Evolutionary conservation across 179 eudicot genomes (phyloP).

Genomic region (Beta macrorhiza): DNA sequence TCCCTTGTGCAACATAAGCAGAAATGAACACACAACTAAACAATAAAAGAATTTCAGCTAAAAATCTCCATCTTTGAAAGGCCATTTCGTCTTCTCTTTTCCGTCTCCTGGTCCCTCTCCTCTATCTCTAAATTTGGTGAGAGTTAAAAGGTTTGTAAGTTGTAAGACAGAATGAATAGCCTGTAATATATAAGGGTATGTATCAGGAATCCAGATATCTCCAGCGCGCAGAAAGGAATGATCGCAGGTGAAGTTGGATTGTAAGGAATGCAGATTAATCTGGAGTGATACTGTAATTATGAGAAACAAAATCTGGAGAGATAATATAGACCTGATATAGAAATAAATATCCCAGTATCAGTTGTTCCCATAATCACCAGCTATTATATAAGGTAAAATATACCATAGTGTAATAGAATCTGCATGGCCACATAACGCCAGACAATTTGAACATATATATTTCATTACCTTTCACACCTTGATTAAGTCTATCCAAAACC

Average conservation of each 20-base stretch:
- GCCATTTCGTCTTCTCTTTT: conserved; percentile 1
- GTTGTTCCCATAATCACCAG: background rate
- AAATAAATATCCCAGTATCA: background rate
- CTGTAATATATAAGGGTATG: too few relatives aligned
- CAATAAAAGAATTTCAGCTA: conserved; percentile 12
- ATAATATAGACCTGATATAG: background rate
- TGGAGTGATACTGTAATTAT: background rate
- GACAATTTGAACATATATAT: too few relatives aligned
- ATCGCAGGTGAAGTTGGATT: background rate
- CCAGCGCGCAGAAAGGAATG: too few relatives aligned
- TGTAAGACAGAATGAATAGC: background rate
- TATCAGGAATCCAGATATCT: too few relatives aligned
- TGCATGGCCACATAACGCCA: background rate
- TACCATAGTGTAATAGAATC: background rate
- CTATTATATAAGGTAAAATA: background rate
- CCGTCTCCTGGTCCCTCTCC: too few relatives aligned
- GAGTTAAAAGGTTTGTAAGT: background rate
- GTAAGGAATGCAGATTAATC: background rate
- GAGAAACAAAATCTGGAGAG: background rate
- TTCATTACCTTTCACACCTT: background rate
- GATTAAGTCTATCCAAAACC: background rate
- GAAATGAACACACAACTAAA: background rate
- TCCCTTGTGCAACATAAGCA: conserved; percentile 14
- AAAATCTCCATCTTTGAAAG: conserved; percentile 3
- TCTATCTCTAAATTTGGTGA: background rate